Conservation (phyloP, 345 rosid species). For the Gossypium raimondii region DNA sequence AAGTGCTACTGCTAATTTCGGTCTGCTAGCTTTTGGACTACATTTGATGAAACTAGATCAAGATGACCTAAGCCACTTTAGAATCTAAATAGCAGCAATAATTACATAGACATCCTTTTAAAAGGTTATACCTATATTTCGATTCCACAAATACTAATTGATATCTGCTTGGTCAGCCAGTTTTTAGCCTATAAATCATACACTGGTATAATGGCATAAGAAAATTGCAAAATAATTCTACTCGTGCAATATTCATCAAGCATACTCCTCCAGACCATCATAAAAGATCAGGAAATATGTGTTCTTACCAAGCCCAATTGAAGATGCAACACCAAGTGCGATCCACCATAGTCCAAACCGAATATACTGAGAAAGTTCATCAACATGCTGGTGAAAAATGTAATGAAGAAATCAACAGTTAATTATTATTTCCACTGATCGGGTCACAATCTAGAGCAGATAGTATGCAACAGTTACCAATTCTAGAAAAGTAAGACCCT, state of each 20-base stretch:
- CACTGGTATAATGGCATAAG: neutral
- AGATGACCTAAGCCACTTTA: neutral
- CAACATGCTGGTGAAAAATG: conserved; percentile 61
- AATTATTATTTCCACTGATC: neutral
- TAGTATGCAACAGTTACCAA: neutral
- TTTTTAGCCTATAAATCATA: neutral
- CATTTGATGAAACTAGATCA: neutral
- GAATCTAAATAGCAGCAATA: neutral
- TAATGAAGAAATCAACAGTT: neutral
- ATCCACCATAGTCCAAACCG: conserved; percentile 91
- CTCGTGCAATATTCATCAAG: neutral
- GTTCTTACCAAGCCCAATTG: conserved; percentile 95
- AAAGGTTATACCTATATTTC: neutral
- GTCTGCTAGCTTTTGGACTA: neutral
- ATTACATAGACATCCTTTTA: neutral
- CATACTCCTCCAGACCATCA: neutral
- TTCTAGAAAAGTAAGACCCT: neutral
- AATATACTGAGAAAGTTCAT: conserved; percentile 62
- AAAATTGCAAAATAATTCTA: neutral
- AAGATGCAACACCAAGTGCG: conserved; percentile 97
- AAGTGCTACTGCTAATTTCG: neutral
- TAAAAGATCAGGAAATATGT: conserved; percentile 3
- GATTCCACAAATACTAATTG: neutral
- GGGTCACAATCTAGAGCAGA: neutral
- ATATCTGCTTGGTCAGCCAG: neutral